A percentile compares a stretch with the other conserved stretches of the same genome.
phyloP scores from a whole-genome alignment of 2,329 filamentous ascomycete species.

The Cladosporium velox region DNA sequence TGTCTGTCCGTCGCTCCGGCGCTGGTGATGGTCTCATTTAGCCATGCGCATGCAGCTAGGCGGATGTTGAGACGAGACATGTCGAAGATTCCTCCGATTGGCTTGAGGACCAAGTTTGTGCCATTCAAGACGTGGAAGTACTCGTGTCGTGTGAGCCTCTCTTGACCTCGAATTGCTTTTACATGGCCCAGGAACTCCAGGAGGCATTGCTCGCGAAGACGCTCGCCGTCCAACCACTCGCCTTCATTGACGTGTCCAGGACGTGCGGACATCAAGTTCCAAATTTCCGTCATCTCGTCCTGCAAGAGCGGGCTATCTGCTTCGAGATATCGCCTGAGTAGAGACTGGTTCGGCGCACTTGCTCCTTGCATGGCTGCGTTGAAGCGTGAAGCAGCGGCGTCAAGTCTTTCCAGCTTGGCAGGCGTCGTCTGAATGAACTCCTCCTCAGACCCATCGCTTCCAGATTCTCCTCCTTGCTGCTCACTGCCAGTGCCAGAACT shows the following conservation, averaged over 20 bases:
- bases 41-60: background rate
- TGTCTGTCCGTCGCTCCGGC: background rate
- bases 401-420: background rate
- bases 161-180: background rate
- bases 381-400: background rate
- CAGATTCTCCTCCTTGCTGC: background rate
- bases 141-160: background rate
- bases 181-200: background rate
- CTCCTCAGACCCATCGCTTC: background rate
- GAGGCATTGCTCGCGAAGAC: background rate
- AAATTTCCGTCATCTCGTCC: background rate
- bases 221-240: too few relatives aligned
- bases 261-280: background rate
- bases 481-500: background rate
- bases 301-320: background rate
- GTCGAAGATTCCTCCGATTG: background rate
- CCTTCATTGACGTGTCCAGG: too few relatives aligned
- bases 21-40: background rate
- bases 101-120: background rate
- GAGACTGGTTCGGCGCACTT: background rate
- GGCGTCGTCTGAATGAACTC: background rate
- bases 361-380: background rate
- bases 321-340: background rate
- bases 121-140: background rate
- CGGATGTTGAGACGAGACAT: background rate